Base-by-base conservation (phyloP, 352 stramenopile genomes). In the Phytophthora rubi region DNA sequence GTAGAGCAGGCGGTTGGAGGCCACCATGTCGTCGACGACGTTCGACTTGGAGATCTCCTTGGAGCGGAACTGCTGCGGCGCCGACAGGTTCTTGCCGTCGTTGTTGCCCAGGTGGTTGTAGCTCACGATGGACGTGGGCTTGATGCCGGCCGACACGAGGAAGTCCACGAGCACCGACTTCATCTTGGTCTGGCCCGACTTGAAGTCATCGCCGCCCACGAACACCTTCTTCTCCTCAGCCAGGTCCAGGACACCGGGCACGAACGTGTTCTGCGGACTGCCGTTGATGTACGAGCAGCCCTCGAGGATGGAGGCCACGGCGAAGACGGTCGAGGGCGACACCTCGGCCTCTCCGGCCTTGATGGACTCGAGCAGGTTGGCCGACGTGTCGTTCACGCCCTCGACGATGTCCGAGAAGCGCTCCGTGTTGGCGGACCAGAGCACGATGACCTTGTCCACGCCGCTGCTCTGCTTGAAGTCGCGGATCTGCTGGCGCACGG, bases 61-160 rank as follows among this genome's bases (percentile, higher is more conserved):
- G 59, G 93, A 99, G 62, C 98, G 96, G 86, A 99, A 99, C 83
- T 99, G 97, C 83, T 98, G 96, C 13, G 98, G 98, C 4, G 98
- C 97, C 62, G 90, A 98, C 63, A 99, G 78, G 85, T 99, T 99
- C 83, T 99, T 99, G 67, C 98, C 98, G 78, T 99, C 98, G 82
- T 99, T 99, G 87, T 99, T 99, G 39, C 98, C 98, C 58, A 99
- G 79, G 86, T 99, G 98, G 82, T 99, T 99, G 94, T 99, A 99
- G 67, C 91, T 99, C 45, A 99, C 98, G 81, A 99, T 99, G 60
- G 94, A 98, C 18, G 98, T 95, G 18, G 98, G 98, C 83, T 99
- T 99, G 81, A 99, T 99, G 64, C 98, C 98, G 28, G 98, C 98
- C 44, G 90, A 98, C 42, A 99, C 97, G 21, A 99, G 84, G 81